Base-by-base conservation (phyloP, 306 rosid species). In the Macrotyloma uniflorum region DNA sequence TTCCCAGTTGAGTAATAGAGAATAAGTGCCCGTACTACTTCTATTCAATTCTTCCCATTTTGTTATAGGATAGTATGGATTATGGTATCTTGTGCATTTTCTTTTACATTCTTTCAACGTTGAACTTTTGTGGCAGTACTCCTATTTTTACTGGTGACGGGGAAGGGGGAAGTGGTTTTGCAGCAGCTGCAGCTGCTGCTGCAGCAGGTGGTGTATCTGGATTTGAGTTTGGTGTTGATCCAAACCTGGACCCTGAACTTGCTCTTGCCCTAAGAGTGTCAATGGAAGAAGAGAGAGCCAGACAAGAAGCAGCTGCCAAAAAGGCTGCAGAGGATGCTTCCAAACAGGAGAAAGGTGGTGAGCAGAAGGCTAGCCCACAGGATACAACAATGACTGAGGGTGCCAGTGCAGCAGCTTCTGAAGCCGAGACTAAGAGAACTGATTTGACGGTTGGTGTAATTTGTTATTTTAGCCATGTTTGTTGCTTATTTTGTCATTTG, bases 251-350 rank as follows among this genome's bases (percentile, higher is more conserved):
- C 78, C 99, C 99, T 23, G 99, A 96, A 81, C 89, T 96, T 74
- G 99, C 99, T 74, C 99, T 96, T 78, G 99, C 99, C 80, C 93
- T 96, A 33, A 91, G 99, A 84, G 99, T 96, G 83, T 96, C 99
- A 54, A 96, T 96, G 99, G 99, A 96, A 84, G 99, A 96, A 85
- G 99, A 96, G 88, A 91, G 99, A 87, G 99, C 98, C 49, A 89
- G 99, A 76, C 99, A 96, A 66, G 99, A 96, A 85, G 99, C 99
- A 47, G 98, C 99, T 80, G 99, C 99, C 16, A 96, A 91, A 79
- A 96, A 88, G 93, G 98, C 97, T 59, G 89, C 98, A 47, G 99
- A 91, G 79, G 99, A 96, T 47, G 86, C 86, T 78, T 63, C 93
- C 50, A 89, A 93, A 82, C 89, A 87, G 80, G 97, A 88, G 72